These are phyloP conservation scores for Kandelia obovata DNA, from an alignment of 345 rosid genomes.

Conservation along the genomic window DNA sequence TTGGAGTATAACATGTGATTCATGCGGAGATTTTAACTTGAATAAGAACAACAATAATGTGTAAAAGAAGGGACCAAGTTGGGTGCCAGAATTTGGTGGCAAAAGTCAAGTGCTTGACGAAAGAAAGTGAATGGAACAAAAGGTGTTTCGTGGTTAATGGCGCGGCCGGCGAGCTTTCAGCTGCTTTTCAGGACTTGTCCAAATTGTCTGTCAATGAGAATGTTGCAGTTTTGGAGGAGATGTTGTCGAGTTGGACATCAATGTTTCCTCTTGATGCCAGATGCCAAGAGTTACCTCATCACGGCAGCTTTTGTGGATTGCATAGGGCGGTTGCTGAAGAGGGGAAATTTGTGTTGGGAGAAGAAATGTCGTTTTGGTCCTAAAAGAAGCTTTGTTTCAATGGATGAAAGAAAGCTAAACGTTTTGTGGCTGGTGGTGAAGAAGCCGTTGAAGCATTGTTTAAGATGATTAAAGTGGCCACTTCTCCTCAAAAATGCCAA, in stretches of 20 bases:
- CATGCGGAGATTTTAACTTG: too few species aligned
- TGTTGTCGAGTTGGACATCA: conserved; percentile 43
- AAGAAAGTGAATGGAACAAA: conserved; percentile 65
- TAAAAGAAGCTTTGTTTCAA: conserved; percentile 42
- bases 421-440: conserved; percentile 38
- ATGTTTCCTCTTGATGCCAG: conserved; percentile 45
- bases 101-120: conserved; percentile 42
- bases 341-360: conserved; percentile 45
- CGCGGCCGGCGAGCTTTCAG: conserved; percentile 30
- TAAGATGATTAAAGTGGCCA: conserved; percentile 57
- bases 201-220: conserved; percentile 25
- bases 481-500: conserved; percentile 30
- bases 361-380: conserved; percentile 46
- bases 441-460: conserved; percentile 53
- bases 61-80: conserved; percentile 18
- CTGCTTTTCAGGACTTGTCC: conserved; percentile 45
- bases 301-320: conserved; percentile 44
- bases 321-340: conserved; percentile 45
- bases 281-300: conserved; percentile 37
- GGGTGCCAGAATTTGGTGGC: conserved; percentile 32
- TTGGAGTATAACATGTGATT: too few species aligned
- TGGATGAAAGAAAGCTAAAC: conserved; percentile 31
- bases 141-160: conserved; percentile 42
- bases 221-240: conserved; percentile 43
- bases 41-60: background rate